A percentile compares a stretch with the other conserved stretches of the same genome.
Evolutionary conservation across 768 basidiomycete species (phyloP).

Genomic region (Hirschioporus abietinus): DNA sequence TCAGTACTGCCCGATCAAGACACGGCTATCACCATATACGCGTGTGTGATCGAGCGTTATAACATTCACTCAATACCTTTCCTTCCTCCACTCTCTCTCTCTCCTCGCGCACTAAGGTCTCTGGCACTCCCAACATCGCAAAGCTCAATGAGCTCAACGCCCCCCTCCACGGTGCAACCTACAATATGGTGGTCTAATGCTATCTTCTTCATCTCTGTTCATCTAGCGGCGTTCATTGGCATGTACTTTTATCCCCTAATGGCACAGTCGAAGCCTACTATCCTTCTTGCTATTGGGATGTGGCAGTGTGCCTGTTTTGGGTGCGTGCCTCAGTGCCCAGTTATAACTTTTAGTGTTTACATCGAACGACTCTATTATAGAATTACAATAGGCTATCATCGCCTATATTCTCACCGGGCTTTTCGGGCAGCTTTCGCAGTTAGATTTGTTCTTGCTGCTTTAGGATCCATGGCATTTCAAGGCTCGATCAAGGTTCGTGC

Average conservation of each 20-base stretch:
- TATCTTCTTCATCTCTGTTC: conserved; percentile 51
- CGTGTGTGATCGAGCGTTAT: neutral
- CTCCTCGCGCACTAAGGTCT: neutral
- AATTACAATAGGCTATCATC: conserved; percentile 73
- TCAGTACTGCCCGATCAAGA: neutral
- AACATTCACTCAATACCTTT: neutral
- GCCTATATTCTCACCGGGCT: conserved; percentile 71
- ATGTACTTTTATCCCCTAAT: conserved; percentile 44
- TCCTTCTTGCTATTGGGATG: conserved; percentile 46
- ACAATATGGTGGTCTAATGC: conserved; percentile 61
- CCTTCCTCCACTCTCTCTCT: neutral
- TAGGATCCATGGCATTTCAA: conserved; percentile 73
- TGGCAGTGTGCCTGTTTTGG: conserved; percentile 75
- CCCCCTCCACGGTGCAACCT: conserved; percentile 12
- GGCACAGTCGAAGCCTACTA: conserved; percentile 37
- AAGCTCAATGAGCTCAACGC: neutral
- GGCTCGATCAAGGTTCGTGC: conserved; percentile 66
- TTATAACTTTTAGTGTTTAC: neutral
- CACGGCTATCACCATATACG: neutral
- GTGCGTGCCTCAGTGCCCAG: conserved; percentile 29
- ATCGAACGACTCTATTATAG: conserved; percentile 26
- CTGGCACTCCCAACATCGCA: neutral
- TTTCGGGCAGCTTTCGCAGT: conserved; percentile 55
- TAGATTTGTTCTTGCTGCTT: conserved; percentile 51
- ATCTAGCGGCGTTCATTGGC: conserved; percentile 52